Conservation (phyloP, 2,329 filamentous ascomycete species). For the Epichloe baconii region DNA sequence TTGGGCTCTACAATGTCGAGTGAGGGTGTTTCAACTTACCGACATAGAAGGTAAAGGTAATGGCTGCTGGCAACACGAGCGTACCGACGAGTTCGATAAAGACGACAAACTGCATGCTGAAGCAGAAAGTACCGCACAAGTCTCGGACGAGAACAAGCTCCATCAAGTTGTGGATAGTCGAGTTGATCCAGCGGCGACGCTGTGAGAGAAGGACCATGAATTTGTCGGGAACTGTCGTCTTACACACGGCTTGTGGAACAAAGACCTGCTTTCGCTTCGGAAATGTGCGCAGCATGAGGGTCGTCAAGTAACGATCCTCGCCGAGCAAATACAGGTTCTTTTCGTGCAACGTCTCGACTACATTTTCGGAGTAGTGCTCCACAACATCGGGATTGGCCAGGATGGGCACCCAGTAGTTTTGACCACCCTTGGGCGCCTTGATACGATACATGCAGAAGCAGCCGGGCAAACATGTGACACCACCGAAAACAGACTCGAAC, state of each 20-base stretch:
- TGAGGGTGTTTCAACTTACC: slow-evolving; percentile 41
- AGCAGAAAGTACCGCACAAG: slow-evolving; percentile 97
- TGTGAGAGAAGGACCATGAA: slow-evolving; percentile 91
- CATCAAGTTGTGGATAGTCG: slow-evolving; percentile 96
- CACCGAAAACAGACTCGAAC: slow-evolving; percentile 96
- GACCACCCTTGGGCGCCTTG: slow-evolving; percentile 93
- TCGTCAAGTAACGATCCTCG: slow-evolving; percentile 90
- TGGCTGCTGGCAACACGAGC: slow-evolving; percentile 86
- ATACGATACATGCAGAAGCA: slow-evolving; percentile 99
- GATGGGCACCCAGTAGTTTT: slow-evolving; percentile 99
- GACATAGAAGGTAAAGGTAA: slow-evolving; percentile 93
- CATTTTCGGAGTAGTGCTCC: slow-evolving; percentile 98
- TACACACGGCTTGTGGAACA: slow-evolving; percentile 96
- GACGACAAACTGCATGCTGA: slow-evolving; percentile 98
- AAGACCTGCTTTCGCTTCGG: slow-evolving; percentile 98
- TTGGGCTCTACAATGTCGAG: background rate
- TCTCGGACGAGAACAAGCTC: slow-evolving; percentile 91
- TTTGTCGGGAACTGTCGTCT: slow-evolving; percentile 87
- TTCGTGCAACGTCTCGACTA: slow-evolving; percentile 95
- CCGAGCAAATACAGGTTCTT: slow-evolving; percentile 88
- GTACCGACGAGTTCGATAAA: slow-evolving; percentile 93
- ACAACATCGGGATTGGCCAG: slow-evolving; percentile 96
- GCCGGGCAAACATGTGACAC: slow-evolving; percentile 94
- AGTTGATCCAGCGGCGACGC: slow-evolving; percentile 97
- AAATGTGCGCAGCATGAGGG: slow-evolving; percentile 96